phyloP scores from a whole-genome alignment of 441 rosid genomes.

The Gossypium aridum region DNA sequence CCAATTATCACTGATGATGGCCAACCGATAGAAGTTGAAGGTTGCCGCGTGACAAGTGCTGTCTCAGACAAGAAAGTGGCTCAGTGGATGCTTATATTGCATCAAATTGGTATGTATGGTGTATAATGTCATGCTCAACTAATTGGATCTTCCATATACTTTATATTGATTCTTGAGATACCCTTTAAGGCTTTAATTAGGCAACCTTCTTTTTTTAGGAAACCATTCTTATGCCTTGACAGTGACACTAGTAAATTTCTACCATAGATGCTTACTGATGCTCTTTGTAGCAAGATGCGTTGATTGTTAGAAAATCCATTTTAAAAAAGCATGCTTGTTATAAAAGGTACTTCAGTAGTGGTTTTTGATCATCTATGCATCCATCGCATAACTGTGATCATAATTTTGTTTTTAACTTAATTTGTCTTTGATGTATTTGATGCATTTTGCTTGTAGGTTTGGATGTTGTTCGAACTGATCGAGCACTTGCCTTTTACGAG shows the following conservation, averaged over 20 bases:
- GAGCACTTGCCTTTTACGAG: slow-evolving; percentile 72
- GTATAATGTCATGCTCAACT: slow-evolving; percentile 11
- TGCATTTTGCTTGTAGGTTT: slow-evolving; percentile 47
- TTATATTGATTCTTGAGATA: neutral
- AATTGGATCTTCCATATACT: neutral
- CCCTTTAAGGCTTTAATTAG: neutral
- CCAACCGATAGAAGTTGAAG: slow-evolving; percentile 34
- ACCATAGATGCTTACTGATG: neutral
- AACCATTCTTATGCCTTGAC: neutral
- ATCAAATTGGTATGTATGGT: slow-evolving; percentile 63
- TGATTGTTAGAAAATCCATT: neutral
- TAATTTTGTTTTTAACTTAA: slow-evolving; percentile 4
- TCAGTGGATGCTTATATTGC: slow-evolving; percentile 71
- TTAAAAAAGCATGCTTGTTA: slow-evolving; percentile 1
- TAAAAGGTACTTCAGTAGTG: neutral
- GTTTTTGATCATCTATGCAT: neutral
- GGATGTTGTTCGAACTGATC: slow-evolving; percentile 93
- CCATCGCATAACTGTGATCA: neutral
- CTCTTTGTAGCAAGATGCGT: slow-evolving; percentile 2
- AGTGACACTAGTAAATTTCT: neutral
- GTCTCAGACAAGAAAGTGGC: slow-evolving; percentile 51
- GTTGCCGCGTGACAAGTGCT: slow-evolving; percentile 22
- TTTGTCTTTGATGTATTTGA: slow-evolving; percentile 1
- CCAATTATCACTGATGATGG: slow-evolving; percentile 62
- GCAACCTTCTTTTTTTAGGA: neutral